Evolutionary conservation across 108 stramenopile species (phyloP).

Genomic region (Nitzschia inconspicua): DNA sequence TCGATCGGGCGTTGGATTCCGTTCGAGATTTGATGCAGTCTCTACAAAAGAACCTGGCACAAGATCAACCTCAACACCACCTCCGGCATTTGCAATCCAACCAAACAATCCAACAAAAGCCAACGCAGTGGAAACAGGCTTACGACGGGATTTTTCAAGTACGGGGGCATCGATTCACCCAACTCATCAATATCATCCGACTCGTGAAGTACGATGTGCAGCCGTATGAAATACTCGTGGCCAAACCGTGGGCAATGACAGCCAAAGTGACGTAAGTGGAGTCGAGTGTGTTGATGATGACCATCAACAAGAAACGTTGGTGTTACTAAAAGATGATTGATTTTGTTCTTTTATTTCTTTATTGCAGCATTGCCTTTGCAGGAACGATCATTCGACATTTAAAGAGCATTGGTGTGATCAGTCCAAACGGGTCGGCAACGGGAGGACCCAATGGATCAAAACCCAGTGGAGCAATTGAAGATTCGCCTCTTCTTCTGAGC

Average conservation of each 20-base stretch:
- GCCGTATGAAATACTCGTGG: conserved; percentile 40
- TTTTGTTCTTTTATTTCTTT: neutral
- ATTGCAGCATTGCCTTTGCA: conserved; percentile 12
- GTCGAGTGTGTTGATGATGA: neutral
- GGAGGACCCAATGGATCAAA: too few relatives aligned
- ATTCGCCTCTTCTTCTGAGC: conserved; percentile 26
- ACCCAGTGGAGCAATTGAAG: too few relatives aligned
- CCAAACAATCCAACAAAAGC: too few relatives aligned
- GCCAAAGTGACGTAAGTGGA: conserved; percentile 27
- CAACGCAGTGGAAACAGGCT: conserved; percentile 34
- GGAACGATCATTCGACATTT: conserved; percentile 21
- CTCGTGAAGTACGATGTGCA: conserved; percentile 42
- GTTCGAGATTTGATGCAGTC: conserved; percentile 43
- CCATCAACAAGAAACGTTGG: neutral
- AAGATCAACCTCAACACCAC: too few relatives aligned
- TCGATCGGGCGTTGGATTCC: conserved; percentile 34
- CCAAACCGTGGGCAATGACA: conserved; percentile 47
- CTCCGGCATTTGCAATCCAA: too few relatives aligned
- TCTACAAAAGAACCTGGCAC: conserved; percentile 26
- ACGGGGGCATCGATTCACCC: conserved; percentile 27
- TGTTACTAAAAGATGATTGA: neutral
- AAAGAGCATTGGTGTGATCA: conserved; percentile 15
- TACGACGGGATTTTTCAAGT: conserved; percentile 53
- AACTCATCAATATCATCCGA: conserved; percentile 38
- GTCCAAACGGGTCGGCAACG: too few relatives aligned